A percentile compares a stretch with the other conserved stretches of the same genome.
phyloP scores from a whole-genome alignment of 2,329 filamentous ascomycete species.

The Aspergillus sp. region DNA sequence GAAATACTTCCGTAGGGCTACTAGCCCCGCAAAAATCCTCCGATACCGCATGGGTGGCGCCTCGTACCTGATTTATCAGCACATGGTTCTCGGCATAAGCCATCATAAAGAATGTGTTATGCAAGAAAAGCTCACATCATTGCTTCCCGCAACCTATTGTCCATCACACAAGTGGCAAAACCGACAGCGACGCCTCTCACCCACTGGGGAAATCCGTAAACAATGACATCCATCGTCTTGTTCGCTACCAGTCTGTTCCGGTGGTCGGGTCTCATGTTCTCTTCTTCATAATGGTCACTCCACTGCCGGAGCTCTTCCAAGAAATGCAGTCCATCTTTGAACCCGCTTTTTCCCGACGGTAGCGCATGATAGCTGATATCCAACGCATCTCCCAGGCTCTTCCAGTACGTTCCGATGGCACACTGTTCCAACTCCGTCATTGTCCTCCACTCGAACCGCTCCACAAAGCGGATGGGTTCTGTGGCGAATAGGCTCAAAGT shows the following conservation, averaged over 20 bases:
- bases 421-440: constrained; percentile 68
- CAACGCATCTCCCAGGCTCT: constrained; percentile 70
- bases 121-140: constrained; percentile 57
- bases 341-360: constrained; percentile 42
- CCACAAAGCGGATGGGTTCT: constrained; percentile 66
- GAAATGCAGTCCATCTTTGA: constrained; percentile 54
- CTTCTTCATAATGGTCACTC: constrained; percentile 59
- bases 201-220: constrained; percentile 54
- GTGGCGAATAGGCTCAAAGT: constrained; percentile 65
- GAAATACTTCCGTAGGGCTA: constrained; percentile 56
- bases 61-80: constrained; percentile 16
- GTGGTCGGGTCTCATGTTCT: constrained; percentile 57
- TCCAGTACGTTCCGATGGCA: constrained; percentile 69
- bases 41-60: constrained; percentile 9
- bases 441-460: constrained; percentile 68
- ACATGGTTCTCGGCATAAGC: neutral
- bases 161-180: constrained; percentile 61
- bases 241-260: constrained; percentile 57
- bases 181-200: constrained; percentile 51
- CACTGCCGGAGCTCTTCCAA: constrained; percentile 52
- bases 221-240: constrained; percentile 61
- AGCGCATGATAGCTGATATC: constrained; percentile 56
- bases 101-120: neutral
- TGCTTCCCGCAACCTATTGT: constrained; percentile 61
- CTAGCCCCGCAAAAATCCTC: constrained; percentile 46